A percentile compares a stretch with the other conserved stretches of the same genome.
Conservation (phyloP, 352 stramenopile genomes). For the Pythium grandisporangium region DNA sequence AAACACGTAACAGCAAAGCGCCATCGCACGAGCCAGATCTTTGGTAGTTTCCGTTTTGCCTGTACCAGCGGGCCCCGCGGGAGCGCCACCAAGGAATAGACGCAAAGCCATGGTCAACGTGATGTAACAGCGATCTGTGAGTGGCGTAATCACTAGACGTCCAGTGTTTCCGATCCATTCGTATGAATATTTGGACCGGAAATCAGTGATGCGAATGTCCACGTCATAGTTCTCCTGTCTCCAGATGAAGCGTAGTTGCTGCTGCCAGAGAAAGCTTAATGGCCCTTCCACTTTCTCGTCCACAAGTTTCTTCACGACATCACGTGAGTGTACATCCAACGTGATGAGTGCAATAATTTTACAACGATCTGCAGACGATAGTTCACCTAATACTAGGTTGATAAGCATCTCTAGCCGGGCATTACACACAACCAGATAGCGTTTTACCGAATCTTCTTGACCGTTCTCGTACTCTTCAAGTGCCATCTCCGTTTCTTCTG, state of each 20-base stretch:
- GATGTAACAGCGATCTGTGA: conserved; percentile 97
- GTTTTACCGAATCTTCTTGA: conserved; percentile 81
- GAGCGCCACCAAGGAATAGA: conserved; percentile 93
- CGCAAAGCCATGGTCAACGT: conserved; percentile 95
- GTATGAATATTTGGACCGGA: conserved; percentile 91
- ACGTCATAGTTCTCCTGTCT: conserved; percentile 93
- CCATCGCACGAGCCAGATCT: conserved; percentile 78
- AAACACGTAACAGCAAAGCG: conserved; percentile 84
- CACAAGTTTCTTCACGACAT: conserved; percentile 88
- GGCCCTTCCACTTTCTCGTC: conserved; percentile 86
- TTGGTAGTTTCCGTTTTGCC: conserved; percentile 88
- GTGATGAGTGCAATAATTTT: conserved; percentile 96
- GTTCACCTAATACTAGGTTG: conserved; percentile 85
- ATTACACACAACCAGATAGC: conserved; percentile 74
- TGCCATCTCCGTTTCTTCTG: conserved; percentile 92
- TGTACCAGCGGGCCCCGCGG: conserved; percentile 89
- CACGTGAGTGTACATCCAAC: conserved; percentile 92
- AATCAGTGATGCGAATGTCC: conserved; percentile 95
- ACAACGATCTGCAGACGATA: conserved; percentile 85
- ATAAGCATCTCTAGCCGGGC: conserved; percentile 87
- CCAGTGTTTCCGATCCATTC: conserved; percentile 87
- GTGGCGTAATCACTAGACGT: conserved; percentile 92
- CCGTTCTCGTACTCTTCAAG: conserved; percentile 85
- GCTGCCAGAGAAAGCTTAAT: conserved; percentile 83
- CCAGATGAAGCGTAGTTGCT: conserved; percentile 86